Evolutionary conservation across 768 basidiomycete genomes (phyloP).

Genomic region (Kwoniella mangroviensis): DNA sequence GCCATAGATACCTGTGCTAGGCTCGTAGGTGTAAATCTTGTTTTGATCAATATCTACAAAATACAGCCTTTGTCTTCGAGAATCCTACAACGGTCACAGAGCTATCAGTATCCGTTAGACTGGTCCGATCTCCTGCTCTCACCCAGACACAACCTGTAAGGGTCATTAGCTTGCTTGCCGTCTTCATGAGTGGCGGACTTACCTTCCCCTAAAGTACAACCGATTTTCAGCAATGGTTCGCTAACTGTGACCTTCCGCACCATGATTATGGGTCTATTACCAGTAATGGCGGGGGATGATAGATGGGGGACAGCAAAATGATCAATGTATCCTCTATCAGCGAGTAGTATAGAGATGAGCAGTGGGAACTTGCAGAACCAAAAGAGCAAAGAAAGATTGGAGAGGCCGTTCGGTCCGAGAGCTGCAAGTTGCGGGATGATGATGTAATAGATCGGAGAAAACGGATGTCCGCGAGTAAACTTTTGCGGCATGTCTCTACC

Average conservation of each 20-base stretch:
- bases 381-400: too few species aligned
- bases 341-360: too few species aligned
- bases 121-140: not conserved
- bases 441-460: too few species aligned
- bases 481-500: too few species aligned
- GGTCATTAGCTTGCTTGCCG: not conserved
- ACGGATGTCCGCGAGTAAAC: too few species aligned
- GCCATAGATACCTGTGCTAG: constrained; percentile 11
- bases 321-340: too few species aligned
- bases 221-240: constrained; percentile 4
- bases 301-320: not conserved
- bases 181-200: too few species aligned
- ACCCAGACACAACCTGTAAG: not conserved
- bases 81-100: constrained; percentile 1
- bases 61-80: constrained; percentile 17
- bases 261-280: too few species aligned
- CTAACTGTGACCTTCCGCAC: constrained; percentile 6
- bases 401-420: too few species aligned
- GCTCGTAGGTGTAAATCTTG: constrained; percentile 29
- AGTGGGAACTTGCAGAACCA: not conserved
- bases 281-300: not conserved
- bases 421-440: too few species aligned
- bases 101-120: too few species aligned
- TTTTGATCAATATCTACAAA: constrained; percentile 26
- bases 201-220: constrained; percentile 21